phyloP scores from a whole-genome alignment of 116 monocot genomes.

The Posidonia oceanica region DNA sequence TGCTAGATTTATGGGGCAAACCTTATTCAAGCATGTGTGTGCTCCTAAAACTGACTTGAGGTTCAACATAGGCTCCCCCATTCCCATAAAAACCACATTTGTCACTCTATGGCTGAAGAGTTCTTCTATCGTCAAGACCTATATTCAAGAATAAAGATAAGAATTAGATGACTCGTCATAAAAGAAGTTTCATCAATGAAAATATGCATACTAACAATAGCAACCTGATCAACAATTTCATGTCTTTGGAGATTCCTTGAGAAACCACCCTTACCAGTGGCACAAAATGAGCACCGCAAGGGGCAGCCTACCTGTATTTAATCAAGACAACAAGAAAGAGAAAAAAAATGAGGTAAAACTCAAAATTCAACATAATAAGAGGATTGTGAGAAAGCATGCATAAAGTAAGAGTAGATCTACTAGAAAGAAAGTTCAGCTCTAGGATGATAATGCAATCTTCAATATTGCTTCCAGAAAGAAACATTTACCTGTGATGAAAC shows the following conservation, averaged over 20 bases:
- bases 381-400: background rate
- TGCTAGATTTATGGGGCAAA: constrained; percentile 4
- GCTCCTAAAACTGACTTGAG: constrained; percentile 79
- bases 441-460: too few species aligned
- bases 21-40: constrained; percentile 95
- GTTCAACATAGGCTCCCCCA: constrained; percentile 98
- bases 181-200: background rate
- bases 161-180: background rate
- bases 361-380: too few species aligned
- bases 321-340: constrained; percentile 2
- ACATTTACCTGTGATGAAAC: constrained; percentile 80
- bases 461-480: background rate
- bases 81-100: constrained; percentile 99
- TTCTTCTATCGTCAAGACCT: constrained; percentile 93
- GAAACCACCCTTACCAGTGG: constrained; percentile 92
- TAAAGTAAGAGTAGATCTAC: too few species aligned
- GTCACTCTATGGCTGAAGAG: constrained; percentile 82
- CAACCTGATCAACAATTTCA: constrained; percentile 96
- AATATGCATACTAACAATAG: background rate
- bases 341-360: background rate
- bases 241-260: constrained; percentile 78
- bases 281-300: constrained; percentile 86
- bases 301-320: constrained; percentile 81
- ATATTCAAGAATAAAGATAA: constrained; percentile 8
- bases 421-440: too few species aligned